phyloP scores from a whole-genome alignment of 192 early-diverging fungal species.

The Entomortierella chlamydospora region DNA sequence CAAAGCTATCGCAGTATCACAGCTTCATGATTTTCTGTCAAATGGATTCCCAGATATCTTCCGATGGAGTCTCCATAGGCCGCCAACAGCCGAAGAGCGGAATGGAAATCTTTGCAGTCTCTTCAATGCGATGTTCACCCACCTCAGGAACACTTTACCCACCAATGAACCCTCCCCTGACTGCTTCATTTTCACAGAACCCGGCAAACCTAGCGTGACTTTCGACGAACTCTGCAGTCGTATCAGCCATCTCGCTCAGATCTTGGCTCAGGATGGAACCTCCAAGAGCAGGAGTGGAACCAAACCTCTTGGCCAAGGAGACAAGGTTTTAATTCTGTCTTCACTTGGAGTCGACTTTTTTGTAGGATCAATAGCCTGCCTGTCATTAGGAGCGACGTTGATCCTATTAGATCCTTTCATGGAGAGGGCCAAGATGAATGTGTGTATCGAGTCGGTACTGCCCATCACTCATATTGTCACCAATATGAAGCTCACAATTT shows the following conservation, averaged over 20 bases:
- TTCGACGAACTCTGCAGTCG: constrained; percentile 49
- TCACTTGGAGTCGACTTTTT: constrained; percentile 52
- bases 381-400: constrained; percentile 41
- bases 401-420: constrained; percentile 49
- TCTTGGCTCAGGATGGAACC: constrained; percentile 27
- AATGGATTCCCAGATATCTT: constrained; percentile 50
- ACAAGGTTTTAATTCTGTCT: constrained; percentile 46
- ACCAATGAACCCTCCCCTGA: constrained; percentile 34
- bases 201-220: constrained; percentile 37
- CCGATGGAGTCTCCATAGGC: constrained; percentile 39
- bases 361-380: constrained; percentile 47
- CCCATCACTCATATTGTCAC: constrained; percentile 51
- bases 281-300: constrained; percentile 8
- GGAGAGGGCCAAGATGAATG: constrained; percentile 55
- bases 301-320: constrained; percentile 33
- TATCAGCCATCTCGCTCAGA: constrained; percentile 47
- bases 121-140: constrained; percentile 50
- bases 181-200: constrained; percentile 51
- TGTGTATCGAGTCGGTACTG: constrained; percentile 52
- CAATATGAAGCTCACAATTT: constrained; percentile 49
- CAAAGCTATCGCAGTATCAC: constrained; percentile 51
- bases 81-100: constrained; percentile 42
- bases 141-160: constrained; percentile 30
- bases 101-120: constrained; percentile 51
- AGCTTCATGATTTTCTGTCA: constrained; percentile 49